Base-by-base conservation (phyloP, 2,329 filamentous ascomycete species). In the Ophiostoma sp. region DNA sequence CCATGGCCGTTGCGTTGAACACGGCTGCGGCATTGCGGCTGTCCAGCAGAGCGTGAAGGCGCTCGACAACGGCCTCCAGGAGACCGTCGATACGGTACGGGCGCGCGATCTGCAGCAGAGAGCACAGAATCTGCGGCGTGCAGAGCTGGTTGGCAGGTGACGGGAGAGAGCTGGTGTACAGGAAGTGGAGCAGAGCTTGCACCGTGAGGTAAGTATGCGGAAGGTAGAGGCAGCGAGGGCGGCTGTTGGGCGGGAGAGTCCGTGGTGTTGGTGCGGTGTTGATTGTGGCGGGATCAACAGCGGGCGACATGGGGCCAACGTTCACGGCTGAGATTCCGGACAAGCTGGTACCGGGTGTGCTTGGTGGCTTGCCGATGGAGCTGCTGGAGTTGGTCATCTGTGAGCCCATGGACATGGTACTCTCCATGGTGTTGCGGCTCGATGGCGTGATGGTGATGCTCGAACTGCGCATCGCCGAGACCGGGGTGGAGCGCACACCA, bases 1-100 rank as follows among this genome's bases (percentile, higher is more conserved):
- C 96, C 96, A 98, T 98, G 71, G 96, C 96, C 0, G 95, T 96
- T 0, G 96, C 96, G 77, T 99, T 99, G 85, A 99, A 99, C 0
- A 99, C 95, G 6, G 96, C 96, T 0, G 96, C 96, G 0, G 96
- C 95, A 77, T 98, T 99, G 64, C 95, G 89, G 66, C 93, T 96
- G 80, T 99, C 96, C 3, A 99, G 88, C 0, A 97, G 89, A 39
- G 93, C 88, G 79, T 99, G 96, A 0, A 99, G 86, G 8, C 95
- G 90, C 81, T 98, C 94, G 11, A 98, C 93, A 1, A 97, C 93
- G 0, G 94, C 94, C 83, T 99, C 96, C 0, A 98, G 85, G 1
- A 99, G 87, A 0, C 96, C 96, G 78, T 98, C 95, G 64, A 99
- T 88, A 76, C 94, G 93, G 81, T 99, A 99, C 0, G 96, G 95